Base-by-base conservation (phyloP, 73 alveolate species). In the Blepharisma japonicum region DNA sequence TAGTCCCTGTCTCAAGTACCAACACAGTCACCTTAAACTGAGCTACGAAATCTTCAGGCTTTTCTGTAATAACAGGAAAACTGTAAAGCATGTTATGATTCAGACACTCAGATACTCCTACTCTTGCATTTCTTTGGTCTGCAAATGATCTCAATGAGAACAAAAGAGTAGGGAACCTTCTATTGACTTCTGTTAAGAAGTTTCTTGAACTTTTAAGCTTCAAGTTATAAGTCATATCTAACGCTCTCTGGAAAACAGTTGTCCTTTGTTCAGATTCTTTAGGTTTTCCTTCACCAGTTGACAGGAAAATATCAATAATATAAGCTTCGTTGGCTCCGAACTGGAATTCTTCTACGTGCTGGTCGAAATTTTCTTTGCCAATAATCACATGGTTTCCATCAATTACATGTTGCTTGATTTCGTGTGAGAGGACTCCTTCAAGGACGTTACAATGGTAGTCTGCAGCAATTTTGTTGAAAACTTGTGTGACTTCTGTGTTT, bases 401-500 rank as follows among this genome's bases (percentile, higher is more conserved):
- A 61, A 96, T 93, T 56, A 96, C 90, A 87, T 96, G 97, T 87
- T 88, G 92, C 94, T 95, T 95, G 78, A 95, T 80, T 84, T 94
- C 96, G 86, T 95, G 99, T 27, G 98, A 92, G 47, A 95, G 92
- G 77, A 91, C 98, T 7, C 99, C 99, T 86, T 91, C 97, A 46
- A 95, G 81, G 21, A 83, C 79, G 45, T 79, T 68, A 47, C 51
- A 71, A 56, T 71, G 83, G 93, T 81, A 96, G 50, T 84, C 96
- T 7, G 78, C 95, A 54, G 98, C 94, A 68, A 88, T 81, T 83
- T 85, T 92, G 49, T 82, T 88, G 61, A 91, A 83, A 76, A 91
- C 92, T 68, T 93, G 95, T 21, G 99, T 96, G 71, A 94, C 87
- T 55, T 72, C 55, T 53, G 9, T 8, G 55, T 77, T 39, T 45